These are phyloP conservation scores for Polytrichum commune DNA, from an alignment of 225 moss, liverwort and hornwort genomes.

Conservation along the genomic window DNA sequence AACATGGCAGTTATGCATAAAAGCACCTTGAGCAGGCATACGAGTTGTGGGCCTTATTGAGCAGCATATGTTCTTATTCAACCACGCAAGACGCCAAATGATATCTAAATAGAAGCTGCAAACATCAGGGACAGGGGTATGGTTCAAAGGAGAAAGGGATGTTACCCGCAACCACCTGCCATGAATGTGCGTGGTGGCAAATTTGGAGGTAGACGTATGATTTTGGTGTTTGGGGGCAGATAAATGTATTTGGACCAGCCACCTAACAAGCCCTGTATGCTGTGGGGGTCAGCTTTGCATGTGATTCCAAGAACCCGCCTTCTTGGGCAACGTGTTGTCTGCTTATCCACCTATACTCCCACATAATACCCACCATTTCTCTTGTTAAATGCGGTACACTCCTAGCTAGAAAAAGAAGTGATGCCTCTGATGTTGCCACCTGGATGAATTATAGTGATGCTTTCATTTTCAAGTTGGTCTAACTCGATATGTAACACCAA, in stretches of 20 bases:
- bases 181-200: conserved; percentile 66
- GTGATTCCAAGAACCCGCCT: conserved; percentile 78
- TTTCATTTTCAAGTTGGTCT: neutral
- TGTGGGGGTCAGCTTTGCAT: conserved; percentile 53
- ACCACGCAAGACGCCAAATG: too few relatives aligned
- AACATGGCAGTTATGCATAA: too few relatives aligned
- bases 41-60: too few relatives aligned
- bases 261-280: conserved; percentile 66
- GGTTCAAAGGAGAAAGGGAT: too few relatives aligned
- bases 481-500: neutral
- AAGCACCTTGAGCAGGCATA: too few relatives aligned
- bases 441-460: neutral
- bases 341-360: conserved; percentile 64
- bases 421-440: too few relatives aligned
- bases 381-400: neutral
- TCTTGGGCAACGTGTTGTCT: conserved; percentile 68
- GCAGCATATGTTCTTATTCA: too few relatives aligned
- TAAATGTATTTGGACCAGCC: conserved; percentile 80
- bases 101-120: too few relatives aligned
- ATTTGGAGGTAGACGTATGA: conserved; percentile 58
- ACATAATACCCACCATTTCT: neutral
- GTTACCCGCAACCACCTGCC: conserved; percentile 80
- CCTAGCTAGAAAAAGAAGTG: too few relatives aligned
- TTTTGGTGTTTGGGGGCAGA: conserved; percentile 71
- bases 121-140: too few relatives aligned